Conservation (phyloP, 495 filamentous ascomycete species). For the Lindgomyces ingoldianus region DNA sequence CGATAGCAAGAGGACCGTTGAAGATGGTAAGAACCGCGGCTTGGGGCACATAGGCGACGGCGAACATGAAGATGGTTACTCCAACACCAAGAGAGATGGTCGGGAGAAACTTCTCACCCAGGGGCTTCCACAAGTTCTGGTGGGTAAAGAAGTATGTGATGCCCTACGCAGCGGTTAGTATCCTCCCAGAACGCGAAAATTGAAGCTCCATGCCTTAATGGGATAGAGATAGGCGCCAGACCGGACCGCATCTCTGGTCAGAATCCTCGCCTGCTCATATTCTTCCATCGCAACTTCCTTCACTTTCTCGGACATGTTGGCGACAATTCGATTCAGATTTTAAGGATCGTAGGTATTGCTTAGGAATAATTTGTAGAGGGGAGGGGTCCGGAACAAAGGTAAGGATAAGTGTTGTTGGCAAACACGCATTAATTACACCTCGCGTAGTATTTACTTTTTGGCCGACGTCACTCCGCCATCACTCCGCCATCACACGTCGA, state of each 20-base stretch:
- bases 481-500: not conserved
- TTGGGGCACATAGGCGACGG: conserved; percentile 89
- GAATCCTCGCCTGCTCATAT: conserved; percentile 53
- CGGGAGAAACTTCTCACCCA: conserved; percentile 67
- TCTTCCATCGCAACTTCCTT: conserved; percentile 55
- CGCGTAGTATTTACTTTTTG: not conserved
- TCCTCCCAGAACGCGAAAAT: not conserved
- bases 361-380: not conserved
- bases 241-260: conserved; percentile 63
- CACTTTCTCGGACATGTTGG: conserved; percentile 44
- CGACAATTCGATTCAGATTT: conserved; percentile 4
- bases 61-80: conserved; percentile 65
- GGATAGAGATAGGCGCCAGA: conserved; percentile 86
- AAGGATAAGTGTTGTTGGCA: too few relatives aligned
- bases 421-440: too few relatives aligned
- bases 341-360: not conserved
- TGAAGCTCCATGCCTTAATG: conserved; percentile 61
- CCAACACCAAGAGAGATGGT: conserved; percentile 45
- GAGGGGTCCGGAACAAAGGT: not conserved
- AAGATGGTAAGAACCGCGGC: conserved; percentile 76
- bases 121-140: conserved; percentile 62
- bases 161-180: conserved; percentile 52
- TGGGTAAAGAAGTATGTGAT: conserved; percentile 76
- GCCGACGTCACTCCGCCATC: not conserved
- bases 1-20: conserved; percentile 78